A percentile compares a stretch with the other conserved stretches of the same genome.
Evolutionary conservation across 352 stramenopile species (phyloP).

Genomic region (Halophytophthora polymorphica): DNA sequence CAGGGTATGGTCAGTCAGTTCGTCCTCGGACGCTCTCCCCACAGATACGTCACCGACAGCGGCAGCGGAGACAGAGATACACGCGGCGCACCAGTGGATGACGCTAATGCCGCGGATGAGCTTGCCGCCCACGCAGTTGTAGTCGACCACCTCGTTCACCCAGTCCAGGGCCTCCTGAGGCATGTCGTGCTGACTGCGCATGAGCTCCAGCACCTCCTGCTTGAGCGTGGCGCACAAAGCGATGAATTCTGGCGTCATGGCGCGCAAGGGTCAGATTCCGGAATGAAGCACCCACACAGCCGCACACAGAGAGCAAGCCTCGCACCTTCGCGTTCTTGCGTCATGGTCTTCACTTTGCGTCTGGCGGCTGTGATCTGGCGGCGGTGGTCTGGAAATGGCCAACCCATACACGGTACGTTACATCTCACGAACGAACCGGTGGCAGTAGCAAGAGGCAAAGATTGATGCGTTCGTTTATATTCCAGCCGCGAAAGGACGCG

Average conservation of each 20-base stretch:
- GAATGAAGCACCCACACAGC: no score
- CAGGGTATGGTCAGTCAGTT: no score
- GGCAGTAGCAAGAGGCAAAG: no score
- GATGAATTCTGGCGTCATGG: slow-evolving; percentile 64
- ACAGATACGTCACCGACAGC: slow-evolving; percentile 1
- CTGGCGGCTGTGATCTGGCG: slow-evolving; percentile 7
- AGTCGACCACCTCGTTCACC: slow-evolving; percentile 87
- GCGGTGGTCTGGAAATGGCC: slow-evolving; percentile 20
- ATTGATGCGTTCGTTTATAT: no score
- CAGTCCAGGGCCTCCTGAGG: slow-evolving; percentile 79
- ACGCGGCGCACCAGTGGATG: slow-evolving; percentile 69
- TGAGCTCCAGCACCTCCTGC: slow-evolving; percentile 67
- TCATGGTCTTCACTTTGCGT: no score
- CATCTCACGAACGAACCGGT: no score
- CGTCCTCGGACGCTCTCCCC: no score
- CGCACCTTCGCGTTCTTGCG: slow-evolving; percentile 39
- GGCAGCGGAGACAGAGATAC: background rate
- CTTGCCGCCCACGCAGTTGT: slow-evolving; percentile 98
- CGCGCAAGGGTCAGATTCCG: background rate
- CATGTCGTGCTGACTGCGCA: slow-evolving; percentile 63
- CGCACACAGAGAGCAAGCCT: no score
- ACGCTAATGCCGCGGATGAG: slow-evolving; percentile 98
- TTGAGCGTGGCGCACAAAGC: slow-evolving; percentile 69
- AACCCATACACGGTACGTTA: no score
- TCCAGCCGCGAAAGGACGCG: no score